Evolutionary conservation across 2,329 filamentous ascomycete genomes (phyloP), one percentile per base, ranked within the genome.

Genomic region (Claviceps purpurea): DNA sequence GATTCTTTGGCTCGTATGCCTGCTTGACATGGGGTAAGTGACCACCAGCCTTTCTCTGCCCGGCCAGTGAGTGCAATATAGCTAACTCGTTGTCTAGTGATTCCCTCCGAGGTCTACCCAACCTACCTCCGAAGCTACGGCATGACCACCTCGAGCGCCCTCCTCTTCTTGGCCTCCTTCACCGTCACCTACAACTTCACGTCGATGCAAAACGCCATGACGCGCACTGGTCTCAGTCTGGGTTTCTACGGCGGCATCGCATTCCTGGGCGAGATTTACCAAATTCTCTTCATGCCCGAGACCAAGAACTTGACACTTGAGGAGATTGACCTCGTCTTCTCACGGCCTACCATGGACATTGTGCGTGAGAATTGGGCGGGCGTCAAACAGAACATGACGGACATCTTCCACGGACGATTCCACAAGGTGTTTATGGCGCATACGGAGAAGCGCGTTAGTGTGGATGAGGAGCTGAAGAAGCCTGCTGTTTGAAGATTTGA

Each of bases 191-290:
- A 87, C 73, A 87, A 87, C 73, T 88, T 87, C 68, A 75, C 76
- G 0, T 72, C 73, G 10, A 88, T 87, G 84, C 78, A 84, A 64
- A 64, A 75, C 0, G 76, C 78, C n/a, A 84, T 88, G 76, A 77
- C 73, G 7, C 72, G 68, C 38, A 85, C 81, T 1, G 84, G 84
- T 10, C 70, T 87, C 0, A 73, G 78, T 0, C 73, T 87, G 0
- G 84, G 84, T 2, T 87, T 88, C 67, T 88, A 86, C 63, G 84
- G 84, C 4, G 84, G 84, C 16, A 87, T 87, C 51, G 84, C 84
- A 0, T 74, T 84, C 0, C 10, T 87, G 0, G 84, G 82, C 13
- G 85, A 82, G 76, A 70, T 85, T 58, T 87, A 87, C 65, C 84
- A 87, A 67, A 71, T 87, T 47, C 63, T 87, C 49, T 87, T 87